phyloP scores from a whole-genome alignment of 129 eudicot genomes.

The Escallonia herrerae region DNA sequence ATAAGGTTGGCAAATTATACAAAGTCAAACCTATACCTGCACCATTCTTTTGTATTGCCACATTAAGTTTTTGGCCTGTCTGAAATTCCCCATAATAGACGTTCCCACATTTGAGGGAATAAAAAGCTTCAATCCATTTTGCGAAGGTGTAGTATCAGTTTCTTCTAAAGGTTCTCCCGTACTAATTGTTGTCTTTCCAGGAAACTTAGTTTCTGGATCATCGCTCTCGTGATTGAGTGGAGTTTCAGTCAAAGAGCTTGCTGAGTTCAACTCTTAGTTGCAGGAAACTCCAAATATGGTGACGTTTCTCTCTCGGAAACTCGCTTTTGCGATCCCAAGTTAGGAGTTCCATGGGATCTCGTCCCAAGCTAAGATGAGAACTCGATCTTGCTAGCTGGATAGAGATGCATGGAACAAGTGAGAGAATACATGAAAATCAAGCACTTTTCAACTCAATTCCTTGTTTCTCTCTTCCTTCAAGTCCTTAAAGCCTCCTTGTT shows the following conservation, averaged over 20 bases:
- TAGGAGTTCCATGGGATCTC: too few species aligned
- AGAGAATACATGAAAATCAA: too few species aligned
- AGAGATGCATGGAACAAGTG: too few species aligned
- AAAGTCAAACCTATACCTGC: slow-evolving; percentile 27
- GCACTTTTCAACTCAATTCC: too few species aligned
- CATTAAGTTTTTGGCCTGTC: slow-evolving; percentile 24
- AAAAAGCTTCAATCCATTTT: slow-evolving; percentile 39
- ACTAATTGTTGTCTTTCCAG: slow-evolving; percentile 19
- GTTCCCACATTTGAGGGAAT: slow-evolving; percentile 39
- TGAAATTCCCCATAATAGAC: slow-evolving; percentile 27
- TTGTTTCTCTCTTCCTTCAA: too few species aligned
- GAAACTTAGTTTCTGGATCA: slow-evolving; percentile 16
- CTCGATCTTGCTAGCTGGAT: too few species aligned
- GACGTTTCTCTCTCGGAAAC: too few species aligned
- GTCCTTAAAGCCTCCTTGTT: too few species aligned
- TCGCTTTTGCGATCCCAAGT: too few species aligned
- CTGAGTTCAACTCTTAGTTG: too few species aligned
- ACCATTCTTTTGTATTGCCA: slow-evolving; percentile 18
- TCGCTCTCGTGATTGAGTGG: slow-evolving; percentile 11
- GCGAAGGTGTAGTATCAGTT: slow-evolving; percentile 14
- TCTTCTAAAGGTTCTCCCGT: slow-evolving; percentile 23
- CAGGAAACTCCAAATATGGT: too few species aligned
- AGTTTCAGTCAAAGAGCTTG: slow-evolving; percentile 21
- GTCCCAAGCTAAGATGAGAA: too few species aligned
- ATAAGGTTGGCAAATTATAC: background rate